Conservation (phyloP, 1,284 basidiomycete species). For the Puccinia coronata region DNA sequence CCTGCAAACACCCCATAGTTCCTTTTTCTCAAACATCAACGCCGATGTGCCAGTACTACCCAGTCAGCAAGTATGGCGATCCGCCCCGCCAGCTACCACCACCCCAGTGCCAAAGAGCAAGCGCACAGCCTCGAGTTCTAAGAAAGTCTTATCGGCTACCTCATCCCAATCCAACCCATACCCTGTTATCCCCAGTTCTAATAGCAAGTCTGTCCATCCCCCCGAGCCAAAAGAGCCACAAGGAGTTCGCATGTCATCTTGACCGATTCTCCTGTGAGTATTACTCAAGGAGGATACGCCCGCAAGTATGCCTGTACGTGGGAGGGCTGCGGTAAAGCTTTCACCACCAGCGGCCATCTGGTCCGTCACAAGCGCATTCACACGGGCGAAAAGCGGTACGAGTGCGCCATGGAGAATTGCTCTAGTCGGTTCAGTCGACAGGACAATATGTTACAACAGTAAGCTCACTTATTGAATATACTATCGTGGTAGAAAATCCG, state of each 20-base stretch:
- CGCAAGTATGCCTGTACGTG: slow-evolving; percentile 49
- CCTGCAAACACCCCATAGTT: slow-evolving; percentile 8
- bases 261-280: slow-evolving; percentile 22
- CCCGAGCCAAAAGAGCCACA: neutral
- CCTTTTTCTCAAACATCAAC: slow-evolving; percentile 11
- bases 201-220: neutral
- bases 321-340: slow-evolving; percentile 49
- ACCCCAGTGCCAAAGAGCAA: neutral
- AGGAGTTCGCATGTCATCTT: slow-evolving; percentile 20
- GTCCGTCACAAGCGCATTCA: slow-evolving; percentile 52
- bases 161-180: neutral
- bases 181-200: neutral
- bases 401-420: slow-evolving; percentile 51
- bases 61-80: neutral
- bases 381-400: slow-evolving; percentile 52
- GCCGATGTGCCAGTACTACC: neutral
- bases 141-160: neutral
- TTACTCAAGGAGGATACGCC: slow-evolving; percentile 47
- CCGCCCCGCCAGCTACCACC: neutral
- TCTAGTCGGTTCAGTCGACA: slow-evolving; percentile 51
- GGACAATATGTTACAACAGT: slow-evolving; percentile 54
- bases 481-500: neutral
- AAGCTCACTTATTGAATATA: slow-evolving; percentile 16
- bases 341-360: slow-evolving; percentile 52
- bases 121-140: neutral